Evolutionary conservation across 2,329 filamentous ascomycete species (phyloP).

Genomic region (Trichoderma sp.): DNA sequence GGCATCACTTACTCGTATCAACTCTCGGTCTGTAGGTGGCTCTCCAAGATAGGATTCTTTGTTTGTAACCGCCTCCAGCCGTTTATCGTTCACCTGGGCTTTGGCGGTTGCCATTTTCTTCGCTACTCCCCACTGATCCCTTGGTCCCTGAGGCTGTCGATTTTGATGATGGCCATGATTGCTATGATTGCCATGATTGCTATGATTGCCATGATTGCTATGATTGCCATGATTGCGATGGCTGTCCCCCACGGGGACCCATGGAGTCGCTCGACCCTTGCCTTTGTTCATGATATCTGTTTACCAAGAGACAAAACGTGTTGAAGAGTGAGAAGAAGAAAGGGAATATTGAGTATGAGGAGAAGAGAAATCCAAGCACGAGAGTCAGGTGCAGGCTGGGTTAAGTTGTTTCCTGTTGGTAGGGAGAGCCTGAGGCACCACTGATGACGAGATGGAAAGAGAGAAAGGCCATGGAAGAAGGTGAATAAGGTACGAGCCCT

Average conservation of each 20-base stretch:
- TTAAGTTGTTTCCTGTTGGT: not conserved
- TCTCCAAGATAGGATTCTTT: slow-evolving; percentile 28
- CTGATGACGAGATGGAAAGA: not conserved
- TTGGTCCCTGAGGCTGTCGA: not conserved
- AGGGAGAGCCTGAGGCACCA: not conserved
- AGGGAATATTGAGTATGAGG: rapidly evolving
- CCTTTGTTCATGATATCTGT: not conserved
- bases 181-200: not conserved
- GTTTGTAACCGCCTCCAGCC: slow-evolving; percentile 25
- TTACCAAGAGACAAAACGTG: rapidly evolving
- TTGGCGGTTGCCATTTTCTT: slow-evolving; percentile 29
- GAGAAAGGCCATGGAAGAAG: not conserved
- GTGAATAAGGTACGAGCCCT: not conserved
- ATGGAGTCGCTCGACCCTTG: not conserved
- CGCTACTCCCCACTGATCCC: not conserved
- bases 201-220: too few relatives aligned
- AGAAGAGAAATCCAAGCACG: not conserved
- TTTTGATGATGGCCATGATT: not conserved
- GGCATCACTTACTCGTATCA: slow-evolving; percentile 30
- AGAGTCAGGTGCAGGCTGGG: not conserved
- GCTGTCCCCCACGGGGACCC: not conserved
- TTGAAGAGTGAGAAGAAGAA: not conserved
- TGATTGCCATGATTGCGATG: not conserved
- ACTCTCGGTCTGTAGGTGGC: slow-evolving; percentile 28
- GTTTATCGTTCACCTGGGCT: slow-evolving; percentile 27